Base-by-base conservation (phyloP, 805 yeast genomes). In the Yarrowia divulgata region DNA sequence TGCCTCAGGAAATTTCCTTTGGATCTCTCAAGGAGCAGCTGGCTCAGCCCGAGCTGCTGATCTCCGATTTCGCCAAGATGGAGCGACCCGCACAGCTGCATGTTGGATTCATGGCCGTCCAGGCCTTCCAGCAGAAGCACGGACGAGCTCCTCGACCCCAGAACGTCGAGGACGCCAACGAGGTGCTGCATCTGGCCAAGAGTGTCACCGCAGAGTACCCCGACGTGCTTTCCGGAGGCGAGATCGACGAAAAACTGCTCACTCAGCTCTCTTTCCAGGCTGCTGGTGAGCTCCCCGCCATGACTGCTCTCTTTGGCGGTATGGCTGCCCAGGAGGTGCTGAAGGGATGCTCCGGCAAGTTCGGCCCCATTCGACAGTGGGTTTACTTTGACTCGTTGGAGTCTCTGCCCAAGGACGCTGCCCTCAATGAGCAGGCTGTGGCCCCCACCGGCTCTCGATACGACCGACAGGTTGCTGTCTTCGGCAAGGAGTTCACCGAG, bases 241-340 rank as follows among this genome's bases (percentile, higher is more conserved):
- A 83, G 39, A 76, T 93, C 48, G 86, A 92, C 77, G 88, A 84
- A 72, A 82, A 87, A 57, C 79, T 93, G 57, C 81, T 95, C 71
- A 85, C 78, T 68, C 93, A 91, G 75, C 81, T 95, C 71, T 81
- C 97, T 0, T 90, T 82, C 79, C 97, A 94, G 78, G 89, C 98
- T 1, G 84, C 88, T 67, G 99, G 99, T 80, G 97, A 94, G 75
- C 79, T 94, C 60, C 97, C 97, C 23, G 97, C 94, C 45, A 80
- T 92, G 77, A 88, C 87, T 73, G 98, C 98, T 1, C 89, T 93
- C 71, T 86, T 88, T 75, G 99, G 99, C 78, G 98, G 98, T 42
- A 82, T 94, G 68, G 89, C 91, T 57, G 99, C 99, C 3, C 99
- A 95, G 80, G 99, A 95, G 80, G 97, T 91, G 23, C 84, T 95